Conservation (phyloP, 2,329 filamentous ascomycete species). For the Aspergillus texensis region DNA sequence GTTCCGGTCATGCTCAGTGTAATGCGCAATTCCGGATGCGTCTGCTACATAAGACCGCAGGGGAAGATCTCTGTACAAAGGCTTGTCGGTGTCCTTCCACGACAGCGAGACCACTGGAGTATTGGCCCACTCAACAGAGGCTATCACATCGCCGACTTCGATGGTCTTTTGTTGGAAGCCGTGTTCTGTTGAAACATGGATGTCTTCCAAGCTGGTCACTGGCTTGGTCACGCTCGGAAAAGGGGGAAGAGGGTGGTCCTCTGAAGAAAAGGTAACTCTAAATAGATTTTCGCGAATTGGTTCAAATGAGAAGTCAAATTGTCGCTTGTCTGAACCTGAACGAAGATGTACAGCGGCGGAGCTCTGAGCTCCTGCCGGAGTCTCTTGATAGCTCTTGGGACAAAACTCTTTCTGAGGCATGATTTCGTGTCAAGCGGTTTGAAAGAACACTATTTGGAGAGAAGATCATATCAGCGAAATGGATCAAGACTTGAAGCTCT, state of each 20-base stretch:
- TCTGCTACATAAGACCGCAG: constrained; percentile 68
- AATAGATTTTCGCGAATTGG: constrained; percentile 65
- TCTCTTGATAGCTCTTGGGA: constrained; percentile 39
- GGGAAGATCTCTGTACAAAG: constrained; percentile 64
- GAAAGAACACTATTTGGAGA: neutral
- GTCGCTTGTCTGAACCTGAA: constrained; percentile 41
- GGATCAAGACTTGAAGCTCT: constrained; percentile 12
- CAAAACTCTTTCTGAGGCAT: constrained; percentile 56
- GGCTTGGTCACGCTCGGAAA: constrained; percentile 62
- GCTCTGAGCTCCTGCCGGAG: constrained; percentile 25
- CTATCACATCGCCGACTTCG: constrained; percentile 52
- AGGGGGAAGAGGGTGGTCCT: constrained; percentile 64
- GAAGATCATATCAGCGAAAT: neutral
- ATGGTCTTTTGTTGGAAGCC: constrained; percentile 47
- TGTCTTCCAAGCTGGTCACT: constrained; percentile 36
- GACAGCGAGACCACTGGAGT: constrained; percentile 62
- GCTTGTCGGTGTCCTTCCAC: constrained; percentile 52
- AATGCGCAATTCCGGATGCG: constrained; percentile 64
- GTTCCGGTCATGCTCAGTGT: constrained; percentile 63
- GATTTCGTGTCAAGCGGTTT: constrained; percentile 7
- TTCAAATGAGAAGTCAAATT: constrained; percentile 65
- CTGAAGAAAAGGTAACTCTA: constrained; percentile 67
- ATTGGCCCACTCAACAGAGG: constrained; percentile 61
- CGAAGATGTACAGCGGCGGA: constrained; percentile 44
- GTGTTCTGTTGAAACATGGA: constrained; percentile 34